Percentiles rank a stretch among this genome's conserved stretches.
Evolutionary conservation across 2,329 filamentous ascomycete genomes (phyloP).

Genomic region (Didymellaceae sp.): DNA sequence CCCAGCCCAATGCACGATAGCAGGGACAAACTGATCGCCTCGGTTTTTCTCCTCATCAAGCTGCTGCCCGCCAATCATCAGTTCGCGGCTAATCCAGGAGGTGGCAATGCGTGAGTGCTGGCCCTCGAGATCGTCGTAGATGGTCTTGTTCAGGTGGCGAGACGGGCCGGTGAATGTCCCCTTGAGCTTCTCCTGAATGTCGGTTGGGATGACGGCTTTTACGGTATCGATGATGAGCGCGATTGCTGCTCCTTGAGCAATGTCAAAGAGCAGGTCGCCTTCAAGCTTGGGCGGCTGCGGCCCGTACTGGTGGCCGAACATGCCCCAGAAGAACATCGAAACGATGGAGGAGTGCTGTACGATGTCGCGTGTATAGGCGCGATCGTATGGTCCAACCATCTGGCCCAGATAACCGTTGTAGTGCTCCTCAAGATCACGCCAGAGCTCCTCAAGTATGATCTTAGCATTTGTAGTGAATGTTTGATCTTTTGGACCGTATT

Average conservation of each 20-base stretch:
- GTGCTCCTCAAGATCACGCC: slow-evolving; percentile 47
- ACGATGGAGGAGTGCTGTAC: slow-evolving; percentile 12
- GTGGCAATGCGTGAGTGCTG: slow-evolving; percentile 36
- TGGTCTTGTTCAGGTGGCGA: slow-evolving; percentile 8
- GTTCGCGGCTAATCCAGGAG: slow-evolving; percentile 52
- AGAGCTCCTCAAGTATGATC: slow-evolving; percentile 35
- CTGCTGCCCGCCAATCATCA: slow-evolving; percentile 52
- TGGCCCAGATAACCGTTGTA: slow-evolving; percentile 49
- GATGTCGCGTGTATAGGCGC: slow-evolving; percentile 50
- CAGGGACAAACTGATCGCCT: slow-evolving; percentile 47
- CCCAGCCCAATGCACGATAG: slow-evolving; percentile 56
- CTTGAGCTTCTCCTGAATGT: slow-evolving; percentile 5
- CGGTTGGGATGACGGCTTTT: not conserved
- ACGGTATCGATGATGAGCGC: slow-evolving; percentile 12
- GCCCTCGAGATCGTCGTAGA: slow-evolving; percentile 36
- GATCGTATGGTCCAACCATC: slow-evolving; percentile 48
- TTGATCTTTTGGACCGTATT: slow-evolving; percentile 44
- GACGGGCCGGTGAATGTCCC: slow-evolving; percentile 6
- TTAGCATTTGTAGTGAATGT: slow-evolving; percentile 27
- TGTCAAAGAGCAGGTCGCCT: slow-evolving; percentile 12
- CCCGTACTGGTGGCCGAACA: slow-evolving; percentile 13
- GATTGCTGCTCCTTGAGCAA: slow-evolving; percentile 12
- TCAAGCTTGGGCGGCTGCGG: slow-evolving; percentile 13
- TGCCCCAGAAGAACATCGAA: slow-evolving; percentile 19
- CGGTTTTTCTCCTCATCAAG: slow-evolving; percentile 22